phyloP scores from a whole-genome alignment of 345 rosid species.

The Brassica cretica region DNA sequence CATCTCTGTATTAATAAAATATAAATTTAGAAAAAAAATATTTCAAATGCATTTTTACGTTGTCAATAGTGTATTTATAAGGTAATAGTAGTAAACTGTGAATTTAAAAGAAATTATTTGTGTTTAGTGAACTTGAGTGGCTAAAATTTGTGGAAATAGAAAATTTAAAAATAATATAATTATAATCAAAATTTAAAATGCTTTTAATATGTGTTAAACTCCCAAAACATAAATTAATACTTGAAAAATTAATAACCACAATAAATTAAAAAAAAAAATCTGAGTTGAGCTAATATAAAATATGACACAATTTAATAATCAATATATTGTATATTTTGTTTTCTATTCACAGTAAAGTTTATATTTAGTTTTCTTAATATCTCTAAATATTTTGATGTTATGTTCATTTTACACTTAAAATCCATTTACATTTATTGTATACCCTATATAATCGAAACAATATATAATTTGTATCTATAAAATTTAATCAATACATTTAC shows the following conservation, averaged over 20 bases:
- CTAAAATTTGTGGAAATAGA: too few relatives aligned
- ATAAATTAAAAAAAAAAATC: too few relatives aligned
- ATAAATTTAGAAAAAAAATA: too few relatives aligned
- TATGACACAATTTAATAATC: not conserved
- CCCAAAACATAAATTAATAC: too few relatives aligned
- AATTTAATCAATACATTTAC: not conserved
- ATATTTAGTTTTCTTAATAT: not conserved
- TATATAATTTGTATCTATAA: too few relatives aligned
- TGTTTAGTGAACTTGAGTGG: too few relatives aligned
- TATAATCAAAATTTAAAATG: too few relatives aligned
- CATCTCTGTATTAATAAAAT: not conserved
- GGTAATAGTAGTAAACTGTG: not conserved
- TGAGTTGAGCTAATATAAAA: not conserved
- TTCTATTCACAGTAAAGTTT: not conserved
- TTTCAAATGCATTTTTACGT: not conserved
- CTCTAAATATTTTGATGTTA: not conserved
- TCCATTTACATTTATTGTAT: not conserved
- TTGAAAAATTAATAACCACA: too few relatives aligned
- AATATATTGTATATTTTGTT: not conserved
- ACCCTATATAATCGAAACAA: not conserved
- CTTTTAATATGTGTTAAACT: too few relatives aligned
- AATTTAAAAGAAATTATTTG: too few relatives aligned
- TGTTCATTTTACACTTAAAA: not conserved
- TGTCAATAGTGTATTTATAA: not conserved
- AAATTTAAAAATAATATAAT: too few relatives aligned